phyloP scores from a whole-genome alignment of 805 yeast species.

The Metschnikowia koreensis region DNA sequence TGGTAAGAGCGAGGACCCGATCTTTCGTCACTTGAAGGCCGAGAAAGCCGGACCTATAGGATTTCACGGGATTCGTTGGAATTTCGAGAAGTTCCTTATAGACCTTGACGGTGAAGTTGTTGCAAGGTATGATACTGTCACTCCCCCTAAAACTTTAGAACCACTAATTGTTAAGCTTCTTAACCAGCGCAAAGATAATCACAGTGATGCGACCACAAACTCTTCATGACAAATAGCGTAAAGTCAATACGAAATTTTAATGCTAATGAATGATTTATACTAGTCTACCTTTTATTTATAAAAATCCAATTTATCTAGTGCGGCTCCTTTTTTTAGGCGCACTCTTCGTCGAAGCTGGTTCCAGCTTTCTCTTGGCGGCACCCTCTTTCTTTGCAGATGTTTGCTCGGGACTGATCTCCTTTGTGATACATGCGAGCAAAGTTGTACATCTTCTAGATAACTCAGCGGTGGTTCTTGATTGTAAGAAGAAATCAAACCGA shows the following conservation, averaged over 20 bases:
- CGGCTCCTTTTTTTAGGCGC: constrained; percentile 4
- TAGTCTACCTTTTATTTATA: neutral
- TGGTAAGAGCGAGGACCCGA: constrained; percentile 30
- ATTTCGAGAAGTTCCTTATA: constrained; percentile 72
- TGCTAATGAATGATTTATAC: no score
- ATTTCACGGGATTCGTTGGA: constrained; percentile 61
- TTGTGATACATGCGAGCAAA: constrained; percentile 67
- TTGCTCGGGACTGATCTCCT: constrained; percentile 45
- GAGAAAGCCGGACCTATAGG: constrained; percentile 32
- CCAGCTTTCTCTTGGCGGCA: constrained; percentile 2
- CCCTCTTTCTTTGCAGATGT: constrained; percentile 2
- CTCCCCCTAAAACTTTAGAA: constrained; percentile 63
- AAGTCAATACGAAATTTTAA: no score
- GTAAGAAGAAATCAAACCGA: constrained; percentile 84
- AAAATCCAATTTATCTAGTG: neutral
- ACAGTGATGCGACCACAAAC: neutral
- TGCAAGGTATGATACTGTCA: constrained; percentile 61
- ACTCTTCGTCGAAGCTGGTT: neutral
- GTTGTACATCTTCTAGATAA: constrained; percentile 80
- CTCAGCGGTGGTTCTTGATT: constrained; percentile 75
- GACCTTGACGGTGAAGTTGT: constrained; percentile 57
- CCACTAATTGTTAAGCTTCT: constrained; percentile 21
- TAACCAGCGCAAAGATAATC: neutral
- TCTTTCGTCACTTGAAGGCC: constrained; percentile 31
- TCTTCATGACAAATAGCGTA: neutral